These are phyloP conservation scores for Tremella mesenterica DNA, from an alignment of 768 basidiomycete genomes.

Conservation along the genomic window DNA sequence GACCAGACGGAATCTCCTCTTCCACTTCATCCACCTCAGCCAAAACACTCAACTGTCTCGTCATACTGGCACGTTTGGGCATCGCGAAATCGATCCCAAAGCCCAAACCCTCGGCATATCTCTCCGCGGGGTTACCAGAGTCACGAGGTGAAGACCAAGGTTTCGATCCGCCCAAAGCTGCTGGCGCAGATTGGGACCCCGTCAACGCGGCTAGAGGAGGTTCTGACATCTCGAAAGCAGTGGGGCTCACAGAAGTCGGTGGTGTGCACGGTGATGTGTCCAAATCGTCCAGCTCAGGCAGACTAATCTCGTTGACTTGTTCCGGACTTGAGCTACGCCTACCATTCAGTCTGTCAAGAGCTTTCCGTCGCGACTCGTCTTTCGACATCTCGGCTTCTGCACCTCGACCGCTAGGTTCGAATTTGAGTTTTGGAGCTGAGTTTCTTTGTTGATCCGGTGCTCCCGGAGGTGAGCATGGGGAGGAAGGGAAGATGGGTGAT, in stretches of 20 bases:
- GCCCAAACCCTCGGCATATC: slow-evolving; percentile 24
- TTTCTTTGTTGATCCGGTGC: neutral
- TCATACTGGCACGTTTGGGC: slow-evolving; percentile 21
- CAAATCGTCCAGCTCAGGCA: slow-evolving; percentile 35
- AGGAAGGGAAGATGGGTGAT: slow-evolving; percentile 26
- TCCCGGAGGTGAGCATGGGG: slow-evolving; percentile 22
- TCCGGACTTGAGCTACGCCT: neutral
- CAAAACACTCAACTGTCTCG: slow-evolving; percentile 21
- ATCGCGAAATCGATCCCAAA: slow-evolving; percentile 16
- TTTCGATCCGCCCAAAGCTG: slow-evolving; percentile 5
- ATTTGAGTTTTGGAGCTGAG: slow-evolving; percentile 21
- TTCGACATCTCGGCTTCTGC: slow-evolving; percentile 36
- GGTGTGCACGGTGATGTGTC: slow-evolving; percentile 19
- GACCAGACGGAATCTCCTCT: no score
- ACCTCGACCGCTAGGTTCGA: slow-evolving; percentile 32
- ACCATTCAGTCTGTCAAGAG: slow-evolving; percentile 33
- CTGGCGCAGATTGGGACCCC: neutral
- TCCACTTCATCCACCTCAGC: slow-evolving; percentile 37
- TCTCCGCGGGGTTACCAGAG: neutral
- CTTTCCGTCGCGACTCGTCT: slow-evolving; percentile 29
- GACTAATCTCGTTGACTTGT: slow-evolving; percentile 16
- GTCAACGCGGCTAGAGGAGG: slow-evolving; percentile 4
- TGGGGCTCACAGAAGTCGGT: slow-evolving; percentile 15
- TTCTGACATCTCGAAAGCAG: neutral
- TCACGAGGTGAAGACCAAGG: slow-evolving; percentile 9